Evolutionary conservation across 2,329 filamentous ascomycete genomes (phyloP).

Genomic region (Pseudocercospora cruenta): DNA sequence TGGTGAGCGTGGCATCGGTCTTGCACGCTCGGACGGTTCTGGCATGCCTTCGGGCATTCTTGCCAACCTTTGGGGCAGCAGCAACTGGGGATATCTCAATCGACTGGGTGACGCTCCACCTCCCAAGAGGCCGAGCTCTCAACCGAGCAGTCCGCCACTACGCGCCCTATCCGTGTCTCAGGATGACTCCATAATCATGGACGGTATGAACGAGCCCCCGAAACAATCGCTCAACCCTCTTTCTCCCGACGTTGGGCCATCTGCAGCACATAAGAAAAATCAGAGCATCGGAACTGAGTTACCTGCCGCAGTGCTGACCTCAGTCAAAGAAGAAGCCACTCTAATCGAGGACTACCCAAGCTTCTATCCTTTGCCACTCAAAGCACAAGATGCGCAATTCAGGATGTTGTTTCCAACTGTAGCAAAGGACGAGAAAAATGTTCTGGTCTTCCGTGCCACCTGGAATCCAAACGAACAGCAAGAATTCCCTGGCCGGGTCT

Average conservation of each 20-base stretch:
- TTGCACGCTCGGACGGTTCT: constrained; percentile 62
- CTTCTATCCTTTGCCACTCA: constrained; percentile 74
- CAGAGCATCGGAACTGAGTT: constrained; percentile 31
- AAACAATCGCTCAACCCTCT: constrained; percentile 16
- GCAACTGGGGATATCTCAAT: constrained; percentile 75
- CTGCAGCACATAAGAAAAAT: constrained; percentile 37
- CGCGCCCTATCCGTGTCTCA: constrained; percentile 28
- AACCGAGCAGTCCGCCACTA: constrained; percentile 20
- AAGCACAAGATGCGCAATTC: constrained; percentile 88
- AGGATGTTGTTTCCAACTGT: constrained; percentile 85
- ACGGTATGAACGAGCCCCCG: constrained; percentile 28
- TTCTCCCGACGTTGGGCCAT: constrained; percentile 7
- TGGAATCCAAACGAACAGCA: constrained; percentile 79
- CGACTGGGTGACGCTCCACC: constrained; percentile 59
- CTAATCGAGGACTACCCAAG: constrained; percentile 61
- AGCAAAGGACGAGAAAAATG: constrained; percentile 75
- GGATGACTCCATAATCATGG: constrained; percentile 39
- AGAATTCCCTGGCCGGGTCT: constrained; percentile 82
- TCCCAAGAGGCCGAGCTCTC: constrained; percentile 27
- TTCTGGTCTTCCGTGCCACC: constrained; percentile 89
- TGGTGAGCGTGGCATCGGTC: constrained; percentile 70
- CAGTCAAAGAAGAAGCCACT: constrained; percentile 48
- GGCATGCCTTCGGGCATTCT: constrained; percentile 83
- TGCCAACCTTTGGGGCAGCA: constrained; percentile 92
- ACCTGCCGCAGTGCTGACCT: constrained; percentile 19